phyloP scores from a whole-genome alignment of 2,329 filamentous ascomycete species.

The Simplicillium sp. region DNA sequence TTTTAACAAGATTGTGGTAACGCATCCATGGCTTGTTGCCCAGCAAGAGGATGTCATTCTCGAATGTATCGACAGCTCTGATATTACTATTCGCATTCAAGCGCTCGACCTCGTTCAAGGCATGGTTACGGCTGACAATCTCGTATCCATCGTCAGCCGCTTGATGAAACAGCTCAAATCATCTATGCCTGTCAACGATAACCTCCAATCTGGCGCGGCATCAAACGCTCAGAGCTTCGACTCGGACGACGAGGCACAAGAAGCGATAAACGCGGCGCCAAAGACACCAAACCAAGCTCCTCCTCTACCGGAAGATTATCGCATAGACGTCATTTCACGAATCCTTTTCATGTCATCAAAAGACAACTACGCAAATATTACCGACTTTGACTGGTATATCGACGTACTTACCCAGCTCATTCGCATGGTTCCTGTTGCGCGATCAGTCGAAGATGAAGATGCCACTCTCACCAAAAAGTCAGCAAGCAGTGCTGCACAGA shows the following conservation, averaged over 20 bases:
- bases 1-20: conserved; percentile 87
- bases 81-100: conserved; percentile 91
- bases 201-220: conserved; percentile 29
- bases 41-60: conserved; percentile 94
- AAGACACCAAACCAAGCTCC: conserved; percentile 32
- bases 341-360: conserved; percentile 85
- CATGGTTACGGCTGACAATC: conserved; percentile 84
- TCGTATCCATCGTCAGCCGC: conserved; percentile 75
- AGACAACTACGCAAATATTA: conserved; percentile 76
- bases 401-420: conserved; percentile 81
- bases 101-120: conserved; percentile 85
- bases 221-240: conserved; percentile 33
- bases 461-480: conserved; percentile 17
- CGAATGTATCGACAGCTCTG: conserved; percentile 88
- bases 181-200: conserved; percentile 41
- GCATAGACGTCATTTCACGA: conserved; percentile 68
- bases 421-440: conserved; percentile 51
- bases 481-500: conserved; percentile 42
- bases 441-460: conserved; percentile 26
- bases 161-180: conserved; percentile 79
- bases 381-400: conserved; percentile 97
- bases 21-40: conserved; percentile 80
- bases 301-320: conserved; percentile 78
- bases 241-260: conserved; percentile 41
- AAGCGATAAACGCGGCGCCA: conserved; percentile 24